phyloP scores from a whole-genome alignment of 345 rosid genomes.

The Euphorbia peplus region DNA sequence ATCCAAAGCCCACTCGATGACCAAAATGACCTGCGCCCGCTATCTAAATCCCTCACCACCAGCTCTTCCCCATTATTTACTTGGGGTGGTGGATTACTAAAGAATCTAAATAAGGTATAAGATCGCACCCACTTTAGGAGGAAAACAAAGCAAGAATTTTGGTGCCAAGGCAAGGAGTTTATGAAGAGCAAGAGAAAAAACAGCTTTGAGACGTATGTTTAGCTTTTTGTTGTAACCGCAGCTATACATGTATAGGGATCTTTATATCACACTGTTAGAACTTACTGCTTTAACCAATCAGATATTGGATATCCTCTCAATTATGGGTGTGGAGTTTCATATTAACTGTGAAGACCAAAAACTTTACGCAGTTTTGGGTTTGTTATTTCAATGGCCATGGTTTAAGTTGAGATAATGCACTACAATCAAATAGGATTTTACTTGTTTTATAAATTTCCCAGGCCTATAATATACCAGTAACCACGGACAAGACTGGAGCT shows the following conservation, averaged over 20 bases:
- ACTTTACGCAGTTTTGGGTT: background rate
- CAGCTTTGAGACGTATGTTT: too few relatives aligned
- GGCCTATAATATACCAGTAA: background rate
- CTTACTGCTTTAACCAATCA: background rate
- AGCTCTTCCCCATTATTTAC: background rate
- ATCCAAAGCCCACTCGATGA: background rate
- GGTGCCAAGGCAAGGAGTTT: background rate
- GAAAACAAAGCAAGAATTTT: background rate
- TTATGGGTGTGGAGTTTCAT: background rate
- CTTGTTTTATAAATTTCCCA: background rate
- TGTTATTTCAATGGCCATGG: background rate
- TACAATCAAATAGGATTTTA: background rate
- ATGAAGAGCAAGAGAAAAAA: background rate
- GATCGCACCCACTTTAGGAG: background rate
- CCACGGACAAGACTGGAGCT: background rate
- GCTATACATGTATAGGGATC: too few relatives aligned
- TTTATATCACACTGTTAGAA: too few relatives aligned
- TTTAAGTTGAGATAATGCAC: background rate
- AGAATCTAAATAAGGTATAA: background rate
- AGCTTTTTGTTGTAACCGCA: too few relatives aligned
- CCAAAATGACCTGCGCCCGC: background rate
- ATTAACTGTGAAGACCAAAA: background rate
- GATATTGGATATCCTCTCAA: background rate
- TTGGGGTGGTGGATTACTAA: background rate
- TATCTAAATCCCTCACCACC: background rate